Percentiles rank a stretch among this genome's conserved stretches.
Evolutionary conservation across 129 eudicot genomes (phyloP).

Genomic region (Artemisia annua): DNA sequence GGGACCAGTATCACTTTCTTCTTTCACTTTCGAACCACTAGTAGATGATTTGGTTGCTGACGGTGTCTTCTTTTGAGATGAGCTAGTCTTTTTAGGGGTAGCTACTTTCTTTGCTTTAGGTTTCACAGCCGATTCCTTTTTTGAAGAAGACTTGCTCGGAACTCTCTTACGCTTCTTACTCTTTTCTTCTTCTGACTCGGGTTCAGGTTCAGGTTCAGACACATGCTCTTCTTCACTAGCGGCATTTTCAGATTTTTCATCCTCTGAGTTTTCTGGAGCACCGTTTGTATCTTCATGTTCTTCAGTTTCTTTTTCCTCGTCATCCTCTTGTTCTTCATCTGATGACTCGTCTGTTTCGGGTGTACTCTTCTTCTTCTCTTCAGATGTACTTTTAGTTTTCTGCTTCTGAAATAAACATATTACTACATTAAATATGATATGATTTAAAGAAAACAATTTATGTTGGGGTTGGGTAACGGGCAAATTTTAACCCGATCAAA

Average conservation of each 20-base stretch:
- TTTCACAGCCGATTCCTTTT: constrained; percentile 50
- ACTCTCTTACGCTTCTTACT: constrained; percentile 47
- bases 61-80: constrained; percentile 50
- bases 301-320: constrained; percentile 40
- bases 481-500: no score
- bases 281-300: constrained; percentile 65
- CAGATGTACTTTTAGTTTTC: constrained; percentile 44
- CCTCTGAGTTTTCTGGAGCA: constrained; percentile 53
- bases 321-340: constrained; percentile 46
- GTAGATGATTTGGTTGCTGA: constrained; percentile 47
- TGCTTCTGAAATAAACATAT: constrained; percentile 44
- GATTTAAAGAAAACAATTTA: no score
- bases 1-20: constrained; percentile 35
- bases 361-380: constrained; percentile 44
- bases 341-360: constrained; percentile 56
- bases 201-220: constrained; percentile 47
- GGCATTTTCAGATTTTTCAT: constrained; percentile 55
- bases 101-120: constrained; percentile 48
- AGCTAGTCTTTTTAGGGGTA: constrained; percentile 43
- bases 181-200: constrained; percentile 59
- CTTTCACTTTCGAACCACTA: constrained; percentile 49
- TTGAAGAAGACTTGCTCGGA: constrained; percentile 48
- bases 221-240: constrained; percentile 45
- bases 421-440: no score
- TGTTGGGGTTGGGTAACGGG: no score